Evolutionary conservation across 2,329 filamentous ascomycete species (phyloP), one percentile per base, ranked within the genome.

Genomic region (Colletotrichum liaoningense): DNA sequence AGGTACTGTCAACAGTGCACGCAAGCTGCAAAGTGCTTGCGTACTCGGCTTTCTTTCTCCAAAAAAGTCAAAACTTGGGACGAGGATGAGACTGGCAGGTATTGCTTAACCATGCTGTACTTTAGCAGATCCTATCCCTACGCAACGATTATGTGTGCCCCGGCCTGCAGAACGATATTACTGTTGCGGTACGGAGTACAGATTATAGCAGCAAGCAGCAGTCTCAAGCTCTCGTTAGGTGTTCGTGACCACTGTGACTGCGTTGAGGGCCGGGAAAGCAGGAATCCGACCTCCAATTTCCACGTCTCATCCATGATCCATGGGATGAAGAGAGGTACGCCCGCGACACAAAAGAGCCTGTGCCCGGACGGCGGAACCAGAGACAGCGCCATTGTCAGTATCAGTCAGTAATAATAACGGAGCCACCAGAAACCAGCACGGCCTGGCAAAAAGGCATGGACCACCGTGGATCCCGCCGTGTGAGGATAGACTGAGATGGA

Each of bases 1-100:
- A 62, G 56, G 67, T 73, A 73, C 60, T 73, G 60, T 73, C 62
- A 73, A 62, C 38, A 73, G 60, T 66, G 71, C 60, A 60, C 60
- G 58, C 58, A 63, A 72, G 66, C 65, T 69, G 69, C 59, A 72
- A 35, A 69, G 58, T 16, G 35, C 30, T 52, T 46, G 26, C 59
- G 54, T 60, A 70, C 63, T 68, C 58, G 55, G 26, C 16, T 46
- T 56, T 12, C 5, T 22, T 49, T 22, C 19, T 22, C 42, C 24
- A 33, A 22, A 33, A 22, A 63, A 57, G 28, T n/a, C 28, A 30
- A 57, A 26, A 46, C 24, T 66, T 71, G 62, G 71, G 71, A 73
- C 49, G 71, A 71, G 42, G 49, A 71, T 66, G 62, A 70, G 71
- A 71, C 62, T 63, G 67, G 35, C 66, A 49, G 33, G 12, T 54